Evolutionary conservation across 148 eudicot species (phyloP).

Genomic region (Vaccinium darrowii): DNA sequence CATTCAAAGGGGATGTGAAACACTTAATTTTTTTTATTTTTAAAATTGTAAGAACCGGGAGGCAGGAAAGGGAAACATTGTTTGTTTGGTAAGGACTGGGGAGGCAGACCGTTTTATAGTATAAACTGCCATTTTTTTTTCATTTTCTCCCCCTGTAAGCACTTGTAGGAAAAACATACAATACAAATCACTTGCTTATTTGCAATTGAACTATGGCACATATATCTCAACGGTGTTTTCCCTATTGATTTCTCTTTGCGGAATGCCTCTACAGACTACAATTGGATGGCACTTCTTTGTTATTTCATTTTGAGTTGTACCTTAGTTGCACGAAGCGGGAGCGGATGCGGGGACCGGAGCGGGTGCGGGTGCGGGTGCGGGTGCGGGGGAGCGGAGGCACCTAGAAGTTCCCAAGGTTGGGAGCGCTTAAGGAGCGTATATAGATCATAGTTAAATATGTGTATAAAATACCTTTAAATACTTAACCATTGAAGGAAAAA

Average conservation of each 20-base stretch:
- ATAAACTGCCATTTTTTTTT: not conserved
- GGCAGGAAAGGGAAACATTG: not conserved
- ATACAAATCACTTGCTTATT: not conserved
- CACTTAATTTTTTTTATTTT: not conserved
- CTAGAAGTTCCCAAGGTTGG: too few relatives aligned
- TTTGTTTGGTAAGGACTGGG: not conserved
- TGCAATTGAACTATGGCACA: not conserved
- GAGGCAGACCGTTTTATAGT: not conserved
- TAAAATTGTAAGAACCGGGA: not conserved
- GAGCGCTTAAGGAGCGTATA: too few relatives aligned
- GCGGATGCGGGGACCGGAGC: too few relatives aligned
- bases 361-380: too few relatives aligned
- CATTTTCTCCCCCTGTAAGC: not conserved
- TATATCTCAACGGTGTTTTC: constrained; percentile 4
- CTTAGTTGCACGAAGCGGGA: too few relatives aligned
- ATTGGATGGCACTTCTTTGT: not conserved
- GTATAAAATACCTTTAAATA: too few relatives aligned
- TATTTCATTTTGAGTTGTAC: constrained; percentile 6
- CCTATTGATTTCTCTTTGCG: not conserved
- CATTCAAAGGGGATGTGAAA: not conserved
- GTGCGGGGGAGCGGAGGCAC: too few relatives aligned
- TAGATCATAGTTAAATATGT: too few relatives aligned
- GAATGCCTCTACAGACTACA: not conserved
- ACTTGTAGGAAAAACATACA: not conserved
- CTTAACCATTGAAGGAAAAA: too few relatives aligned